Conservation (phyloP, 2,329 filamentous ascomycete species). For the Neonectria ditissima region DNA sequence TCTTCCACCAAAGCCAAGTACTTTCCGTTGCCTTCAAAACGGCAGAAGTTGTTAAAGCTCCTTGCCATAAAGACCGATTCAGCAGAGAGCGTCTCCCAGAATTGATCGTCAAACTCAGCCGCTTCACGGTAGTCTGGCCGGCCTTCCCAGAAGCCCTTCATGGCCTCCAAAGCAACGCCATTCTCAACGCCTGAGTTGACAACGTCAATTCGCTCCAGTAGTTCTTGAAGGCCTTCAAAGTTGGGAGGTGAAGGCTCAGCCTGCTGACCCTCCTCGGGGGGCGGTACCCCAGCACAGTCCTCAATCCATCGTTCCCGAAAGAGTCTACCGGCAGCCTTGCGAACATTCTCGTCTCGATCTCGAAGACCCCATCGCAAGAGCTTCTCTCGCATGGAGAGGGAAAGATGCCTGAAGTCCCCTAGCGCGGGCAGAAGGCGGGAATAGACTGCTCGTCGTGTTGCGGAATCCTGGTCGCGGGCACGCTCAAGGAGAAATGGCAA, state of each 20-base stretch:
- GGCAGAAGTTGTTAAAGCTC: slow-evolving; percentile 95
- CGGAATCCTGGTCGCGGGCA: slow-evolving; percentile 87
- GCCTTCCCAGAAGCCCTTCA: slow-evolving; percentile 96
- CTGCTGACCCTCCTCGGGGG: slow-evolving; percentile 68
- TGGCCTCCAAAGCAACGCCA: slow-evolving; percentile 91
- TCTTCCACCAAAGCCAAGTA: slow-evolving; percentile 84
- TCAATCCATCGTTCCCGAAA: slow-evolving; percentile 99
- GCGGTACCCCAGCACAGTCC: slow-evolving; percentile 80
- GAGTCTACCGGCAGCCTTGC: slow-evolving; percentile 88
- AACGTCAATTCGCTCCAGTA: slow-evolving; percentile 93
- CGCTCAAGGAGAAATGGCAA: slow-evolving; percentile 90
- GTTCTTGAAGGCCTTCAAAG: slow-evolving; percentile 86
- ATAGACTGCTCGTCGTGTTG: slow-evolving; percentile 87
- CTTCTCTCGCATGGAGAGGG: slow-evolving; percentile 94
- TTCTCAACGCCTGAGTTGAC: slow-evolving; percentile 90
- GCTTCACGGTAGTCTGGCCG: slow-evolving; percentile 84
- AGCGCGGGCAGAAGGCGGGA: slow-evolving; percentile 86
- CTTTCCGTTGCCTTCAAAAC: slow-evolving; percentile 77
- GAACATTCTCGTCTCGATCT: slow-evolving; percentile 93
- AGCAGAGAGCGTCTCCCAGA: slow-evolving; percentile 84
- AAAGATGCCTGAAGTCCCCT: slow-evolving; percentile 94
- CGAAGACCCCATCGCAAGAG: slow-evolving; percentile 93
- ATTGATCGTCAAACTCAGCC: slow-evolving; percentile 77
- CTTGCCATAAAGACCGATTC: slow-evolving; percentile 91
- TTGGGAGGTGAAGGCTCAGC: slow-evolving; percentile 72